phyloP scores from a whole-genome alignment of 495 filamentous ascomycete genomes.

The Tetracladium setigerum region DNA sequence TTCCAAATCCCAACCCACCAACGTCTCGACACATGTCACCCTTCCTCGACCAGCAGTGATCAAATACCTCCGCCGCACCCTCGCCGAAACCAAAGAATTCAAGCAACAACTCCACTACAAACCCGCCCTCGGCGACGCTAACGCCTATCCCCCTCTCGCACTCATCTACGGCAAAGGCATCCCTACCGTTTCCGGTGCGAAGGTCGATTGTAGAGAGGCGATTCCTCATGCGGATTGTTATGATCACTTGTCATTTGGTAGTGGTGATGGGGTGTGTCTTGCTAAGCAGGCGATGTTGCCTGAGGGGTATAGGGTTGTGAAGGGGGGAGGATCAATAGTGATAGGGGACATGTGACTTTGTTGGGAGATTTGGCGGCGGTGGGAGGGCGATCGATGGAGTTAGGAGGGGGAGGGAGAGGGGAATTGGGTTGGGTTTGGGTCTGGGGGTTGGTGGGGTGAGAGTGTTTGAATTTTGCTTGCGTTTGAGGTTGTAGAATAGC shows the following conservation, averaged over 20 bases:
- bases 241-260: constrained; percentile 79
- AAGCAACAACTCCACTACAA: constrained; percentile 61
- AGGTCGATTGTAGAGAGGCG: constrained; percentile 55
- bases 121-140: constrained; percentile 47
- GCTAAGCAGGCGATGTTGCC: constrained; percentile 83
- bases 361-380: constrained; percentile 80
- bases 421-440: constrained; percentile 52
- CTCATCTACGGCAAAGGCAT: constrained; percentile 85
- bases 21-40: constrained; percentile 32
- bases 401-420: constrained; percentile 55
- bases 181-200: constrained; percentile 76
- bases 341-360: constrained; percentile 79
- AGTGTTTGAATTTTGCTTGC: no score
- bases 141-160: constrained; percentile 72
- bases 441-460: no score
- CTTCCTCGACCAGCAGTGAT: constrained; percentile 26
- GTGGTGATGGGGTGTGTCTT: constrained; percentile 85
- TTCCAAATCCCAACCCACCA: constrained; percentile 15
- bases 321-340: constrained; percentile 69
- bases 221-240: constrained; percentile 76
- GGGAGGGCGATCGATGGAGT: constrained; percentile 62
- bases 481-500: no score
- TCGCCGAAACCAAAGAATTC: constrained; percentile 63
- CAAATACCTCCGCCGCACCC: constrained; percentile 69
- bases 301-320: constrained; percentile 63